A percentile compares a stretch with the other conserved stretches of the same genome.
These are phyloP conservation scores for Neurospora terricola DNA, from an alignment of 495 filamentous ascomycete species.

Conservation along the genomic window DNA sequence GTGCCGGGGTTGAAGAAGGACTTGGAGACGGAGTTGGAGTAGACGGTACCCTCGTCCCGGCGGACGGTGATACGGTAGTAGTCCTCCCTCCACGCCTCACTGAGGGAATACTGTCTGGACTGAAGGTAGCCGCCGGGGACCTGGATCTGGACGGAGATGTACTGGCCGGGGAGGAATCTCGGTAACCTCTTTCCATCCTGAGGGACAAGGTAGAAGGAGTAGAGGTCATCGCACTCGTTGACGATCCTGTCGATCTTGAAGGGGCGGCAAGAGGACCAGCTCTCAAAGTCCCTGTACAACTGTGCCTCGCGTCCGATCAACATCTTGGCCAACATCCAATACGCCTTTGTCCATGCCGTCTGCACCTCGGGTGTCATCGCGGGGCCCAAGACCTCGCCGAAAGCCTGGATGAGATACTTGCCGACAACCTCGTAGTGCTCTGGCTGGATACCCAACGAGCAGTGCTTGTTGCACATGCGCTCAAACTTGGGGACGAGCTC, in stretches of 20 bases:
- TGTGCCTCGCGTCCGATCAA: slow-evolving; percentile 55
- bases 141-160: slow-evolving; percentile 50
- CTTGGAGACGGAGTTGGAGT: slow-evolving; percentile 30
- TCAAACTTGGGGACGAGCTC: slow-evolving; percentile 55
- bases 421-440: slow-evolving; percentile 62
- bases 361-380: slow-evolving; percentile 55
- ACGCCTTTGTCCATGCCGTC: slow-evolving; percentile 60
- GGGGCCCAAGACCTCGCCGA: slow-evolving; percentile 55
- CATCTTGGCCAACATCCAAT: slow-evolving; percentile 59
- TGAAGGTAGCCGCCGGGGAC: slow-evolving; percentile 50
- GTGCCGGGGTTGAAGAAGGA: slow-evolving; percentile 43
- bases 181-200: slow-evolving; percentile 53
- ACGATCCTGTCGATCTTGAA: slow-evolving; percentile 57
- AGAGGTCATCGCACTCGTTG: slow-evolving; percentile 53
- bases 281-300: slow-evolving; percentile 45
- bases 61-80: slow-evolving; percentile 67
- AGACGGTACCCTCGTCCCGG: slow-evolving; percentile 45
- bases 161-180: slow-evolving; percentile 56
- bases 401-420: slow-evolving; percentile 55
- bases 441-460: slow-evolving; percentile 57
- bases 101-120: slow-evolving; percentile 64
- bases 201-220: slow-evolving; percentile 61
- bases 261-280: slow-evolving; percentile 55
- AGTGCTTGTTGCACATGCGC: slow-evolving; percentile 66
- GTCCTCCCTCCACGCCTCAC: slow-evolving; percentile 44